Conservation (phyloP, 2,329 filamentous ascomycete species). For the Anthostomella pinea region DNA sequence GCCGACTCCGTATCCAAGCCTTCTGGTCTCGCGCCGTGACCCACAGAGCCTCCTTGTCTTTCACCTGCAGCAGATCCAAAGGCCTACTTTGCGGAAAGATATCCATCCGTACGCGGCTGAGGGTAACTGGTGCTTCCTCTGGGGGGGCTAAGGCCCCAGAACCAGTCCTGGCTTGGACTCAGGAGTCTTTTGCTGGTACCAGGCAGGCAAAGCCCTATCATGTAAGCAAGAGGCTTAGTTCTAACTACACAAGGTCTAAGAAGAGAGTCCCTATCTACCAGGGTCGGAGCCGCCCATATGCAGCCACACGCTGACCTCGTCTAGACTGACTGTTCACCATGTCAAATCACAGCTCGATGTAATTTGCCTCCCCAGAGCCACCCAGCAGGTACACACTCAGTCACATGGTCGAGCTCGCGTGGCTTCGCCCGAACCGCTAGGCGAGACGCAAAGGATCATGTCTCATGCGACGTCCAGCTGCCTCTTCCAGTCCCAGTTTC, state of each 20-base stretch:
- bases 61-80: too few relatives aligned
- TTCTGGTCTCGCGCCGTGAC: too few relatives aligned
- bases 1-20: too few relatives aligned
- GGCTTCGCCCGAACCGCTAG: not conserved
- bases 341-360: slow-evolving; percentile 1
- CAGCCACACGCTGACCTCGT: not conserved
- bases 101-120: too few relatives aligned
- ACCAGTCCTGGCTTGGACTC: too few relatives aligned
- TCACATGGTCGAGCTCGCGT: not conserved
- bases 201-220: too few relatives aligned
- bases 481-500: not conserved
- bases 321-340: not conserved
- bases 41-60: too few relatives aligned
- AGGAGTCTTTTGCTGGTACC: slow-evolving; percentile 2
- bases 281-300: not conserved
- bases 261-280: slow-evolving; percentile 6
- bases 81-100: too few relatives aligned
- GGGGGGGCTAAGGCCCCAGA: too few relatives aligned
- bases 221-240: too few relatives aligned
- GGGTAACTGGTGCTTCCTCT: too few relatives aligned
- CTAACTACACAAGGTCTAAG: not conserved
- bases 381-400: not conserved
- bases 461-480: not conserved
- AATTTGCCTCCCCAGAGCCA: not conserved
- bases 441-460: not conserved